Conservation (phyloP, 768 basidiomycete species). For the Boletales sp. region DNA sequence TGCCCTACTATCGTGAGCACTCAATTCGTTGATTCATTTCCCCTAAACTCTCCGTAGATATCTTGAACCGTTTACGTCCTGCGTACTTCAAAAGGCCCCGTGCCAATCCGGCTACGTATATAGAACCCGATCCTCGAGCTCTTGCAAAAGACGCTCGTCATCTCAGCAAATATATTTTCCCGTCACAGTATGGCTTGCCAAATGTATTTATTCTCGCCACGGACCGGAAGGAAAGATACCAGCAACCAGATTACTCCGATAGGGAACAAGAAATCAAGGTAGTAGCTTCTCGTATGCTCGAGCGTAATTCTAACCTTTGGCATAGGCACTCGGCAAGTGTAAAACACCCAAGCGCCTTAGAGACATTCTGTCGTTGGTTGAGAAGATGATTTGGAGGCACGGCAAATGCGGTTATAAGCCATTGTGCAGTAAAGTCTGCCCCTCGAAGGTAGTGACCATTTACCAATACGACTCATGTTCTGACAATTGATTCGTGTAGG, state of each 20-base stretch:
- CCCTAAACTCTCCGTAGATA: constrained; percentile 42
- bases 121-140: constrained; percentile 44
- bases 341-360: constrained; percentile 78
- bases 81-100: constrained; percentile 36
- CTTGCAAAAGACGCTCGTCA: constrained; percentile 54
- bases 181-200: constrained; percentile 67
- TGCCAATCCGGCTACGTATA: constrained; percentile 25
- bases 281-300: not conserved
- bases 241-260: constrained; percentile 52
- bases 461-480: not conserved
- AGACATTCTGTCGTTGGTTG: constrained; percentile 47
- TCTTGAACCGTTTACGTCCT: constrained; percentile 56
- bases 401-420: constrained; percentile 65
- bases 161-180: constrained; percentile 81
- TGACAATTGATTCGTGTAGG: constrained; percentile 26
- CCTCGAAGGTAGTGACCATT: constrained; percentile 59
- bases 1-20: constrained; percentile 63
- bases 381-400: constrained; percentile 65
- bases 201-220: constrained; percentile 47
- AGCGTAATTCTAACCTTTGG: not conserved
- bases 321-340: constrained; percentile 39
- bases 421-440: constrained; percentile 64
- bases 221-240: constrained; percentile 26
- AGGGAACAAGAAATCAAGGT: constrained; percentile 74
- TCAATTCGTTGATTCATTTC: not conserved